Evolutionary conservation across 305 asterid genomes (phyloP), one percentile per base, ranked within the genome.

Genomic region (Plantago lanceolata): DNA sequence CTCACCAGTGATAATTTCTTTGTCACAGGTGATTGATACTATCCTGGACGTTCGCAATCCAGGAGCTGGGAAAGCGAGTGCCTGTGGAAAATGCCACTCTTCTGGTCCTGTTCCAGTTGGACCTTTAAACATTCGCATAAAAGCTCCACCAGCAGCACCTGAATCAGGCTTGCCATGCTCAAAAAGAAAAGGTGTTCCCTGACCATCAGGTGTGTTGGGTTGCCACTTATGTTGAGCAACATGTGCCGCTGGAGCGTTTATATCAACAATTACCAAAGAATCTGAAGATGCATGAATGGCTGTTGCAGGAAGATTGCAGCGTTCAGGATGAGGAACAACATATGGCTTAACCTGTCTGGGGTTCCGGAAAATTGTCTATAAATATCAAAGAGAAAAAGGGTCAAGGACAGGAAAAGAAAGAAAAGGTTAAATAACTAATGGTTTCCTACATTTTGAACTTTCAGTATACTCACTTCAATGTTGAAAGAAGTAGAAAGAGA

Each of bases 171-270:
- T 90, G 68, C 95, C 96, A 60, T 88, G 96, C 67, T 94, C 84
- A 77, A 94, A 90, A 73, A 94, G 96, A 81, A 94, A 94, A 68
- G 96, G 97, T 18, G 94, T 50, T 51, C 99, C 99, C 68, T 85
- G 94, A 57, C 97, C 99, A 77, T 90, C 99, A 43, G 99, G 99
- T 63, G 99, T 90, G 78, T 94, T 94, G 48, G 96, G 97, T 77
- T 94, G 99, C 99, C 99, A 94, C 79, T 86, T 94, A 70, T 94
- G 99, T 64, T 83, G 93, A 37, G 96, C 97, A 63, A 94, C 69
- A 62, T 88, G 99, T 66, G 93, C 97, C n/a, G 91, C 96, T 19
- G 99, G 99, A 26, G 89, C 96, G 72, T 79, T 75, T 66, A 72
- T 62, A 76, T 88, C 97, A 65, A 83, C 97, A 73, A 86, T 80